Evolutionary conservation across 2,329 filamentous ascomycete genomes (phyloP).

Genomic region (Nothomitra cinnamomea): DNA sequence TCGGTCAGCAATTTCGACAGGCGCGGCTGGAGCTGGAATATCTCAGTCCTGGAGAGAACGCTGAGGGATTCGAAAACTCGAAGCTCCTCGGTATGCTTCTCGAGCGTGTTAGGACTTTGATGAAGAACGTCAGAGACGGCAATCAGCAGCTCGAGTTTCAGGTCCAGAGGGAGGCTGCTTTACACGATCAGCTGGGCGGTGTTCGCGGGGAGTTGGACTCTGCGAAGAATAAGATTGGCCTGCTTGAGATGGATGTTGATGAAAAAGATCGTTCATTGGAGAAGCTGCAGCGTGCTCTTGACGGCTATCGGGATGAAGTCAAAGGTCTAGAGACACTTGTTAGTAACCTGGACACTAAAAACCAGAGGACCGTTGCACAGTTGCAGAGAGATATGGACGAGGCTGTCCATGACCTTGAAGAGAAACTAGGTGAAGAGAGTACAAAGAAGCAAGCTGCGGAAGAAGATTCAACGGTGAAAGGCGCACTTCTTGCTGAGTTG

Average conservation of each 20-base stretch:
- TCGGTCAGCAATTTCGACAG: slow-evolving; percentile 6
- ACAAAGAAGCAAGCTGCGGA: slow-evolving; percentile 7
- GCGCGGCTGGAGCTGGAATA: slow-evolving; percentile 5
- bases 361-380: not conserved
- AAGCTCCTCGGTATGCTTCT: slow-evolving; percentile 3
- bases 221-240: slow-evolving; percentile 2
- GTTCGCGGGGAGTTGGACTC: not conserved
- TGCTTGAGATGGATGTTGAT: slow-evolving; percentile 24
- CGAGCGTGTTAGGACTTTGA: slow-evolving; percentile 4
- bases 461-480: not conserved
- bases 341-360: slow-evolving; percentile 11
- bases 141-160: not conserved
- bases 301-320: slow-evolving; percentile 27
- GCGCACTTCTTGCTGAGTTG: slow-evolving; percentile 1
- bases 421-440: slow-evolving; percentile 20
- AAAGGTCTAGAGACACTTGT: slow-evolving; percentile 26
- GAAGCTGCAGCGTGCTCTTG: slow-evolving; percentile 24
- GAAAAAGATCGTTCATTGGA: slow-evolving; percentile 22
- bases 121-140: slow-evolving; percentile 2
- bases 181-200: slow-evolving; percentile 1
- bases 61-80: slow-evolving; percentile 5
- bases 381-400: slow-evolving; percentile 10
- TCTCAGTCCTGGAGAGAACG: slow-evolving; percentile 4
- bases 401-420: slow-evolving; percentile 17
- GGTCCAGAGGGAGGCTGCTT: not conserved